Evolutionary conservation across 2,329 filamentous ascomycete species (phyloP), one percentile per base, ranked within the genome.

Genomic region (Triangularia verruculosa): DNA sequence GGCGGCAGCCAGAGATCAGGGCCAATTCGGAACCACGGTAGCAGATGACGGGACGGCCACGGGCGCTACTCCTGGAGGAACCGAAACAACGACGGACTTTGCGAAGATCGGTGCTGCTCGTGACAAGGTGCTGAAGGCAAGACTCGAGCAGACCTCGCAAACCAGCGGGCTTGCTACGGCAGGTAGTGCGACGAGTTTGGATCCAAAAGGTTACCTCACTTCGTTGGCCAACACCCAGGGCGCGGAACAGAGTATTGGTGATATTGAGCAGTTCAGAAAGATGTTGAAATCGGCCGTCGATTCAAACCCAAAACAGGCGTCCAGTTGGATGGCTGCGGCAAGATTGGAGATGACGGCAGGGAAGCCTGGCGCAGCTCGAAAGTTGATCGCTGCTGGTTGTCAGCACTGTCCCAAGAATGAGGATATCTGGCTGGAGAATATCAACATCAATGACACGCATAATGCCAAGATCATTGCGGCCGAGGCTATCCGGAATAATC

Each of bases 391-490:
- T 1, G 86, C 91, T 71, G 96, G 94, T 1, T 97, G 93, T 73
- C 88, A 94, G 68, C 86, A 93, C 71, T 98, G 94, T 70, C 95
- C 94, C 0, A 95, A 94, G 77, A 97, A 89, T 68, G 93, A 97
- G 75, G 95, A 97, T 74, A 91, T 90, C 5, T 99, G 96, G 96
- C 79, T 98, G 47, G 95, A 99, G 75, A 96, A 94, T 61, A 98
- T 99, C 69, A 87, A 93, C 61, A 81, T 99, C 2, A 97, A 97
- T 75, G 92, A 97, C 72, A 88, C 89, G 24, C 89, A 92, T 61
- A 99, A 98, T 71, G 93, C 94, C 62, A 98, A 97, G 78, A 88
- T 99, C 66, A 97, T 99, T 69, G 95, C 93, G 6, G 92, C 93
- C 8, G 89, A 93, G 69, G 95, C 94, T 3, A 96, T 99, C 72